These are phyloP conservation scores for Pyrenula massariospora DNA, from an alignment of 495 filamentous ascomycete species.

Conservation along the genomic window DNA sequence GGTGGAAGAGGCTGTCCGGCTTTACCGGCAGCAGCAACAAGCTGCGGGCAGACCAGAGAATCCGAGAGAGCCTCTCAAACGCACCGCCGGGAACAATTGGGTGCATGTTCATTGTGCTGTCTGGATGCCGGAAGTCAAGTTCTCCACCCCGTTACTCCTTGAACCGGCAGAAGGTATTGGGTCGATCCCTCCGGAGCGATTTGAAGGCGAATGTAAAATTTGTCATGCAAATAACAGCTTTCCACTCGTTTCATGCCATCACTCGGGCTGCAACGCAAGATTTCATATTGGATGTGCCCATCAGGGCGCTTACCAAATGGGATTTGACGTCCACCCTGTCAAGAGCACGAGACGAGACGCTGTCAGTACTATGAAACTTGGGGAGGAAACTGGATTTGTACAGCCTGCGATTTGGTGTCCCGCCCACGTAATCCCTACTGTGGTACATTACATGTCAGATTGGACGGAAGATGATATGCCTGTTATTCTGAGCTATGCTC, in stretches of 20 bases:
- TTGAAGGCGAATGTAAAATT: constrained; percentile 68
- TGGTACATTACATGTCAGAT: constrained; percentile 69
- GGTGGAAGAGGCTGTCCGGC: constrained; percentile 57
- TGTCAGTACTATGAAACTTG: constrained; percentile 59
- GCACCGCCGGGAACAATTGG: constrained; percentile 92
- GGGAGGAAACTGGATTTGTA: constrained; percentile 64
- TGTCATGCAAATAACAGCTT: constrained; percentile 61
- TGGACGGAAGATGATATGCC: constrained; percentile 47
- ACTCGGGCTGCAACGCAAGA: constrained; percentile 54
- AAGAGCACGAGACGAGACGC: constrained; percentile 76
- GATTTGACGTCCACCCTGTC: constrained; percentile 82
- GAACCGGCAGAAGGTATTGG: constrained; percentile 81
- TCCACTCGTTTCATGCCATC: constrained; percentile 69
- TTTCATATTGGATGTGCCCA: constrained; percentile 89
- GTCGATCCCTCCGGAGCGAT: constrained; percentile 54
- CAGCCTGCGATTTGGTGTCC: constrained; percentile 82
- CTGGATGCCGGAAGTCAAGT: constrained; percentile 86
- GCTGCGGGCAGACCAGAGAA: constrained; percentile 66
- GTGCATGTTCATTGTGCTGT: constrained; percentile 91
- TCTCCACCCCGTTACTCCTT: constrained; percentile 67
- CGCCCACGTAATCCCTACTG: constrained; percentile 60
- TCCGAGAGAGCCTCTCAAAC: constrained; percentile 85
- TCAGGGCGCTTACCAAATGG: constrained; percentile 67
- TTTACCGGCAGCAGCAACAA: constrained; percentile 73
- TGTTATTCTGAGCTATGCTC: constrained; percentile 74